Evolutionary conservation across 345 rosid genomes (phyloP), one percentile per base, ranked within the genome.

Genomic region (Eucalyptus rudis): DNA sequence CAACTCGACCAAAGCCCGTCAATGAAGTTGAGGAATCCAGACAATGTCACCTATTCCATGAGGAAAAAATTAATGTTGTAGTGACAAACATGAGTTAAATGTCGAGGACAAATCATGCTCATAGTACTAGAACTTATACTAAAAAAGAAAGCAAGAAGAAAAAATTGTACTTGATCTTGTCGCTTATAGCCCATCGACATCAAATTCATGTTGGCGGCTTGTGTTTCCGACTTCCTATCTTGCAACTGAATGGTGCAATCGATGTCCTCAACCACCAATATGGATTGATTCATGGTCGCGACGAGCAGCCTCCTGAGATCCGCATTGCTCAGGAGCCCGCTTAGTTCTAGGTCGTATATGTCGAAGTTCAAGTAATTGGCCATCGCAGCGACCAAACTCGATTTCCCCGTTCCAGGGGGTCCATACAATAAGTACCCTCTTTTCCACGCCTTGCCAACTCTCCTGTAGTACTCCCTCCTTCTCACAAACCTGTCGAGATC

Each of bases 1-100:
- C 98, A 96, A 54, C 96, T 92, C 29, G 96, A 96, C 94, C 97
- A 92, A 88, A 96, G 64, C 66, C 99, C 98, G 76, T 97, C 99
- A 85, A 95, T 94, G 95, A 96, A 96, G 83, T 96, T 97, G 50
- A 97, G 90, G 31, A 95, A 93, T 33, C 90, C 89, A 7, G 89
- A 93, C 40, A 94, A 86, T 20, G 94, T 94, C 87, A 94, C 89
- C 92, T 94, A 93, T 71, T 22, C 3, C 80, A 33, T 7, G 40
- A 66, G 40, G 11, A 36, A 49, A 64, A 64, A 27, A 24, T 33
- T 44, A 50, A 66, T 25, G 6, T 6, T 3, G 19, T 86, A 13
- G 20, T n/a, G 40, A 64, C 36, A 64, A 64, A 54, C 47, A 27
- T 45, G n/a, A 64, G 49, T 40, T 14, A 33, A 64, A 49, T 87